A percentile compares a stretch with the other conserved stretches of the same genome.
These are phyloP conservation scores for Erodium moschatum DNA, from an alignment of 441 rosid genomes.

Conservation along the genomic window DNA sequence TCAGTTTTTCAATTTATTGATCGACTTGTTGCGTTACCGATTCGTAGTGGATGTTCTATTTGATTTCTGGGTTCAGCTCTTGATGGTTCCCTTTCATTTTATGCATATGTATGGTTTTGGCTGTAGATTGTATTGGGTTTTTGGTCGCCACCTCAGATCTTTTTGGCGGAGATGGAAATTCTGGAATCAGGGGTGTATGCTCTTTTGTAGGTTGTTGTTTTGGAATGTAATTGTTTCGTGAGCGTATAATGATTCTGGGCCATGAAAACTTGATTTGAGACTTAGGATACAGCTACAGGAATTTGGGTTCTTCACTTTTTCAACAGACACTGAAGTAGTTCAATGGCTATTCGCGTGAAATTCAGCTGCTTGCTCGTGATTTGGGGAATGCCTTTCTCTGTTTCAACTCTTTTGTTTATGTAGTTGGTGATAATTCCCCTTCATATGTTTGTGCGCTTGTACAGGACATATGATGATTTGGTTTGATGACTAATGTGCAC, in stretches of 20 bases:
- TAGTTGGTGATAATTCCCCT: not conserved
- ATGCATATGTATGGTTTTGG: not conserved
- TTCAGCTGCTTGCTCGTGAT: not conserved
- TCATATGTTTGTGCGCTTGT: no score
- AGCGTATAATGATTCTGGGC: not conserved
- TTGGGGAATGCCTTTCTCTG: not conserved
- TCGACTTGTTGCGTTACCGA: constrained; percentile 1
- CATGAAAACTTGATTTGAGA: not conserved
- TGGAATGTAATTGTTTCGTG: not conserved
- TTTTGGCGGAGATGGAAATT: constrained; percentile 1
- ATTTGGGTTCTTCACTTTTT: constrained; percentile 4
- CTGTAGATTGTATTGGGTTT: not conserved
- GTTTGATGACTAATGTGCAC: no score
- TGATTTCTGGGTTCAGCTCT: no score
- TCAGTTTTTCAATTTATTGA: not conserved
- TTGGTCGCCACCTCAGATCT: no score
- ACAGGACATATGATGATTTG: no score
- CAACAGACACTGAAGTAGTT: not conserved
- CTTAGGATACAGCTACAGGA: not conserved
- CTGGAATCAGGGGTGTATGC: not conserved
- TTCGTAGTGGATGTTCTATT: not conserved
- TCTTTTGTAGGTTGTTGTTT: not conserved
- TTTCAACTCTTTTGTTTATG: not conserved
- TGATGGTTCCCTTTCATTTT: not conserved
- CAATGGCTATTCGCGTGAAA: not conserved